Conservation (phyloP, 139 green algal species). For the Asterochloris erici region DNA sequence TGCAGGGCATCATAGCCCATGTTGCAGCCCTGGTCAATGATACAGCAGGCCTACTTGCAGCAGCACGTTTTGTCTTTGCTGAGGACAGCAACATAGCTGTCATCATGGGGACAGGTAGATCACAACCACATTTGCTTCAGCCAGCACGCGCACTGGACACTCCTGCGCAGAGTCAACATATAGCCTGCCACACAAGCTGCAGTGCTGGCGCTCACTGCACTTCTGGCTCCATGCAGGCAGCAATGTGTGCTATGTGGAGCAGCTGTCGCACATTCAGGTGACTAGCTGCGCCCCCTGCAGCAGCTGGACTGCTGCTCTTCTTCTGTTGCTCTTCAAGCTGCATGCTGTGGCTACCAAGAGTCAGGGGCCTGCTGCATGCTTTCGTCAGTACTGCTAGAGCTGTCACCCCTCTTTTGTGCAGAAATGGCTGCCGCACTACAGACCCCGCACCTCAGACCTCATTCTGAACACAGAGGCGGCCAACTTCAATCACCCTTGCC, state of each 20-base stretch:
- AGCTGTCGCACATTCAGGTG: background rate
- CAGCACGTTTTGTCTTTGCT: slow-evolving; percentile 51
- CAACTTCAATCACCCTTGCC: slow-evolving; percentile 52
- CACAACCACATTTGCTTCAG: background rate
- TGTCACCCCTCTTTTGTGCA: background rate
- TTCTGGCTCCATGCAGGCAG: slow-evolving; percentile 41
- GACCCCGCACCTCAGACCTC: background rate
- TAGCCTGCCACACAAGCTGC: background rate
- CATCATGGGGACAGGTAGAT: slow-evolving; percentile 70
- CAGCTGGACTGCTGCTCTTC: too few species aligned
- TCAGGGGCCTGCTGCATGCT: too few species aligned
- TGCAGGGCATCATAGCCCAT: slow-evolving; percentile 7
- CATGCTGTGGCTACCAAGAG: too few species aligned
- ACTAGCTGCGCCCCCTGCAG: too few species aligned
- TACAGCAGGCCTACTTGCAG: slow-evolving; percentile 70
- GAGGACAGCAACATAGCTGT: slow-evolving; percentile 56
- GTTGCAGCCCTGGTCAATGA: slow-evolving; percentile 75
- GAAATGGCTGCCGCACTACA: background rate
- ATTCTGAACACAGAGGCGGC: slow-evolving; percentile 83
- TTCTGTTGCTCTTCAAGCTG: too few species aligned
- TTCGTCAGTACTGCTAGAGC: too few species aligned
- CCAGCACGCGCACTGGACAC: background rate
- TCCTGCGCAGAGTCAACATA: background rate
- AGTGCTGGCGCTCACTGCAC: background rate
- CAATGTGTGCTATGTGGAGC: slow-evolving; percentile 79